These are phyloP conservation scores for Globisporangium cylindrosporum DNA, from an alignment of 352 stramenopile genomes.

Conservation along the genomic window DNA sequence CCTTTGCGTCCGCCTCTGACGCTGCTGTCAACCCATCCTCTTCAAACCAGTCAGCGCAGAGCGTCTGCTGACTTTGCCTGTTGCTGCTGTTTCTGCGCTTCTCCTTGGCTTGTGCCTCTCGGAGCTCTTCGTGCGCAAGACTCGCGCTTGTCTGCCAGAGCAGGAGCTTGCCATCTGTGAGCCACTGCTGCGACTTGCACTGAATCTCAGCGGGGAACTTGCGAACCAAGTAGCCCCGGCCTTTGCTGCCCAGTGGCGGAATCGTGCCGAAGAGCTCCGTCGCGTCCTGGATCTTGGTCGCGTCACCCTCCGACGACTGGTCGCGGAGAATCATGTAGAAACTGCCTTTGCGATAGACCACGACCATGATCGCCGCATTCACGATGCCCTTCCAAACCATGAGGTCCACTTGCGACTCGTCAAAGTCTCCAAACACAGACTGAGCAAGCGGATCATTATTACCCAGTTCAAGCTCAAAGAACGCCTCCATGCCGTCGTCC, in stretches of 20 bases:
- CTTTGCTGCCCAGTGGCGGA: slow-evolving; percentile 40
- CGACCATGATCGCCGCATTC: slow-evolving; percentile 43
- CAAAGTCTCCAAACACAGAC: slow-evolving; percentile 17
- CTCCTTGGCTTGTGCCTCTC: slow-evolving; percentile 30
- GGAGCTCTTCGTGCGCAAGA: slow-evolving; percentile 44
- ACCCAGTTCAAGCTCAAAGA: slow-evolving; percentile 58
- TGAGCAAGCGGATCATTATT: slow-evolving; percentile 8
- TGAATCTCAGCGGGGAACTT: slow-evolving; percentile 24
- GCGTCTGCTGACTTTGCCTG: not conserved
- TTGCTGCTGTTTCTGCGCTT: slow-evolving; percentile 18
- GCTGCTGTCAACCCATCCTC: not conserved
- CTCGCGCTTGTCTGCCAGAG: slow-evolving; percentile 61
- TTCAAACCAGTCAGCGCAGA: slow-evolving; percentile 45
- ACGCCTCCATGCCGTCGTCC: slow-evolving; percentile 44
- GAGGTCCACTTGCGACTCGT: slow-evolving; percentile 31
- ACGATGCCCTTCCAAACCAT: slow-evolving; percentile 65
- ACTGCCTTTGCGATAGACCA: slow-evolving; percentile 46
- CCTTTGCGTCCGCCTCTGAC: not conserved
- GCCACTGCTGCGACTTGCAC: slow-evolving; percentile 27
- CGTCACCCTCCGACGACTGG: slow-evolving; percentile 19
- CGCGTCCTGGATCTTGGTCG: slow-evolving; percentile 27
- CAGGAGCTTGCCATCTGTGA: slow-evolving; percentile 46
- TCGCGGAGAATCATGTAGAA: slow-evolving; percentile 51
- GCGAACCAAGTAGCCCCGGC: slow-evolving; percentile 50
- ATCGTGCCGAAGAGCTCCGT: slow-evolving; percentile 46